Evolutionary conservation across 2,329 filamentous ascomycete species (phyloP).

Genomic region (Colletotrichum gigasporum): DNA sequence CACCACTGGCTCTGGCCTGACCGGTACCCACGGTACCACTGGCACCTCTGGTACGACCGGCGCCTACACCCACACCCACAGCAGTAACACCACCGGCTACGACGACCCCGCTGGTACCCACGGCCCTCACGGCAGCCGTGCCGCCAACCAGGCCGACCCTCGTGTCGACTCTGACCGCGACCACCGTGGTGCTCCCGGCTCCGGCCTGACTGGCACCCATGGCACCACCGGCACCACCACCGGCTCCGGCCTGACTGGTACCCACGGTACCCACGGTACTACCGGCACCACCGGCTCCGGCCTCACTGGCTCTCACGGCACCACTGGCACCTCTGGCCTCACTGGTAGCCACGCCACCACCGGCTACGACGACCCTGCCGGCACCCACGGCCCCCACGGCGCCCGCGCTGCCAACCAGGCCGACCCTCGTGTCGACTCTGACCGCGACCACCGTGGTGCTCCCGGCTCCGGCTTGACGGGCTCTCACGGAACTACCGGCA

Average conservation of each 20-base stretch:
- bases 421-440: conserved; percentile 65
- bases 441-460: conserved; percentile 49
- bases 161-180: conserved; percentile 57
- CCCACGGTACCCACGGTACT: conserved; percentile 49
- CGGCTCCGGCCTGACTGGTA: conserved; percentile 36
- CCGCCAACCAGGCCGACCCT: conserved; percentile 58
- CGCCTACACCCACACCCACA: conserved; percentile 10
- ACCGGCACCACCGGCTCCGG: conserved; percentile 34
- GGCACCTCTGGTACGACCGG: conserved; percentile 16
- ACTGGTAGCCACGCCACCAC: conserved; percentile 20
- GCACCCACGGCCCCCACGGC: conserved; percentile 49
- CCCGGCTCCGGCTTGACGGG: conserved; percentile 33
- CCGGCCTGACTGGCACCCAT: conserved; percentile 20
- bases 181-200: conserved; percentile 30
- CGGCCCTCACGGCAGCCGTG: conserved; percentile 49
- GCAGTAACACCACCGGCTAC: conserved; percentile 28
- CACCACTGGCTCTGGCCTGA: conserved; percentile 39
- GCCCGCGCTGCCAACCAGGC: conserved; percentile 58
- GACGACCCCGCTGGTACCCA: conserved; percentile 36
- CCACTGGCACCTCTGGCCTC: conserved; percentile 31
- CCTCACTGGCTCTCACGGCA: conserved; percentile 36
- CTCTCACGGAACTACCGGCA: conserved; percentile 30
- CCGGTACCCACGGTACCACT: conserved; percentile 24
- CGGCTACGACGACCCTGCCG: conserved; percentile 36
- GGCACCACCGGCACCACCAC: conserved; percentile 12